Percentiles rank a stretch among this genome's conserved stretches.
phyloP scores from a whole-genome alignment of 106 monocot species.

The Hemerocallis citrina region DNA sequence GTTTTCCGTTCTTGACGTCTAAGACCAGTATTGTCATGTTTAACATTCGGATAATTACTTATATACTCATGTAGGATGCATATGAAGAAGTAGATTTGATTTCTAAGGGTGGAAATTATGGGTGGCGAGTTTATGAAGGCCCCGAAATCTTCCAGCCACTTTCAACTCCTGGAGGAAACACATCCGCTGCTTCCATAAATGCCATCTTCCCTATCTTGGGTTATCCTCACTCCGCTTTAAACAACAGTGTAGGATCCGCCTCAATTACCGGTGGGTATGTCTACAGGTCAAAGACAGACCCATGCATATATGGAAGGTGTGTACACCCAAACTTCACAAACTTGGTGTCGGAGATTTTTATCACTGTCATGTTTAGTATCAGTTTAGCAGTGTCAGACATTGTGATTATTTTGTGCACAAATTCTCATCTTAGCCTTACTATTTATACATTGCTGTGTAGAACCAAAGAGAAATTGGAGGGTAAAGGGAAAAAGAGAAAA shows the following conservation, averaged over 20 bases:
- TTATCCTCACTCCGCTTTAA: conserved; percentile 56
- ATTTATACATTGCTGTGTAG: too few species aligned
- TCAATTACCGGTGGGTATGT: conserved; percentile 82
- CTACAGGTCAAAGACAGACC: conserved; percentile 66
- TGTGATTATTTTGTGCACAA: too few species aligned
- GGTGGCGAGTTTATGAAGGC: conserved; percentile 86
- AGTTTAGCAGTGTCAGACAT: too few species aligned
- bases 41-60: too few species aligned
- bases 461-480: too few species aligned
- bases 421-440: too few species aligned
- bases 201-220: conserved; percentile 76
- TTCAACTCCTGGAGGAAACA: conserved; percentile 41
- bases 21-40: too few species aligned
- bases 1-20: too few species aligned
- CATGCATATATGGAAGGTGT: conserved; percentile 92
- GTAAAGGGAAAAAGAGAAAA: too few species aligned
- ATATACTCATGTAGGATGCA: conserved; percentile 28
- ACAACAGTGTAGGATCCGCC: conserved; percentile 50
- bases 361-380: too few species aligned
- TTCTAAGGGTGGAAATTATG: conserved; percentile 92
- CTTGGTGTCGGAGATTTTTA: too few species aligned
- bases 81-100: conserved; percentile 96
- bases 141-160: conserved; percentile 33
- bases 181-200: conserved; percentile 35
- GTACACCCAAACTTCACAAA: not conserved